Evolutionary conservation across 2,329 filamentous ascomycete genomes (phyloP).

Genomic region (Davidsoniella virescens): DNA sequence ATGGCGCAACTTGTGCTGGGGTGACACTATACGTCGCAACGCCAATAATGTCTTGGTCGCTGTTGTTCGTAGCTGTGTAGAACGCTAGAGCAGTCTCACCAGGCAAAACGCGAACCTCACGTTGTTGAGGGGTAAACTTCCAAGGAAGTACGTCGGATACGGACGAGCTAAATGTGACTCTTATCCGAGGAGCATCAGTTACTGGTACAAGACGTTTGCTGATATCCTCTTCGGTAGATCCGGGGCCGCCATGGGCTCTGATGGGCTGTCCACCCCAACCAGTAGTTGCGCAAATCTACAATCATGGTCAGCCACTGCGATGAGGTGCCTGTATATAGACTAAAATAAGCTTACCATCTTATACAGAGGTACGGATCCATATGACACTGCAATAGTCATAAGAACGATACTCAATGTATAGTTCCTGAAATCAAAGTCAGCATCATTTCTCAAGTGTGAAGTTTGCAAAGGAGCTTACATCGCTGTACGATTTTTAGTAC

Average conservation of each 20-base stretch:
- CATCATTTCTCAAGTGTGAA: neutral
- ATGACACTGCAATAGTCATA: slow-evolving; percentile 63
- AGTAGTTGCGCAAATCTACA: slow-evolving; percentile 64
- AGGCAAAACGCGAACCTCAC: slow-evolving; percentile 85
- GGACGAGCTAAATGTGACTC: slow-evolving; percentile 89
- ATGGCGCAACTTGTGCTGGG: slow-evolving; percentile 84
- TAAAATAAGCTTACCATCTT: slow-evolving; percentile 49
- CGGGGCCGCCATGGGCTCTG: slow-evolving; percentile 48
- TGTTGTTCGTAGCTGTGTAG: slow-evolving; percentile 89
- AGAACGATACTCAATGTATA: slow-evolving; percentile 65
- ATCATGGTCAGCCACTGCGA: too few species aligned
- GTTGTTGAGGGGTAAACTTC: slow-evolving; percentile 95
- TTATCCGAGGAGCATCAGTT: slow-evolving; percentile 64
- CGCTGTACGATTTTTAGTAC: slow-evolving; percentile 49
- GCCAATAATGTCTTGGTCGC: slow-evolving; percentile 85
- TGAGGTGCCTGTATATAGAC: too few species aligned
- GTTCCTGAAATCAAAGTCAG: slow-evolving; percentile 31
- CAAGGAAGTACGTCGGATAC: slow-evolving; percentile 91
- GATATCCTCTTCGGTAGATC: slow-evolving; percentile 43
- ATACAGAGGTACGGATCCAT: slow-evolving; percentile 73
- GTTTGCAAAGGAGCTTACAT: slow-evolving; percentile 19
- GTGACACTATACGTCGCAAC: slow-evolving; percentile 97
- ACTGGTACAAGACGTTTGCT: slow-evolving; percentile 67
- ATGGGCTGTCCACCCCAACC: slow-evolving; percentile 90
- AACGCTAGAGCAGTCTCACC: slow-evolving; percentile 95